A percentile compares a stretch with the other conserved stretches of the same genome.
These are phyloP conservation scores for Gloeostereum incarnatum DNA, from an alignment of 768 basidiomycete species.

Conservation along the genomic window DNA sequence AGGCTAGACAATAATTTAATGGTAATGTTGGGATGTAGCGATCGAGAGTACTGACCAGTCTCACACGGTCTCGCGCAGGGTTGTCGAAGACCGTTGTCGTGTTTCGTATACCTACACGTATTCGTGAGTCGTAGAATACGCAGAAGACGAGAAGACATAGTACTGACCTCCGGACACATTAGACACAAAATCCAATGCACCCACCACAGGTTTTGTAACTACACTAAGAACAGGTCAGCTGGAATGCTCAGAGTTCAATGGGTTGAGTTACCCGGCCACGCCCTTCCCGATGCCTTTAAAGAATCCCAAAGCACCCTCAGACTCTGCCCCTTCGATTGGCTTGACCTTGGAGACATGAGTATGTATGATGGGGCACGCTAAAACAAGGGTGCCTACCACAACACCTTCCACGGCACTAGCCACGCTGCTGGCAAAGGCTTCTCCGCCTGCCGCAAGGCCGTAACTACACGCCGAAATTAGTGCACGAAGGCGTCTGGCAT, in stretches of 20 bases:
- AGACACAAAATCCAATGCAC: slow-evolving; percentile 92
- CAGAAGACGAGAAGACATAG: no score
- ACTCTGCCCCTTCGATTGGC: slow-evolving; percentile 94
- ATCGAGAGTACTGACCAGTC: slow-evolving; percentile 43
- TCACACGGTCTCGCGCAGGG: slow-evolving; percentile 77
- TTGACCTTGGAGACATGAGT: slow-evolving; percentile 90
- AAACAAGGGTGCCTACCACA: slow-evolving; percentile 55
- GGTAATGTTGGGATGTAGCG: neutral
- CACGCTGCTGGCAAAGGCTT: slow-evolving; percentile 88
- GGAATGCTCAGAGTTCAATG: slow-evolving; percentile 3
- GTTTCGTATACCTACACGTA: slow-evolving; percentile 75
- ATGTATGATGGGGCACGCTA: neutral
- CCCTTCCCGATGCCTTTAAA: slow-evolving; percentile 98
- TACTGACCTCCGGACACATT: slow-evolving; percentile 81
- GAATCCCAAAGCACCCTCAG: slow-evolving; percentile 90
- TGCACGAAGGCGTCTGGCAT: neutral
- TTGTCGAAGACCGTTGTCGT: slow-evolving; percentile 98
- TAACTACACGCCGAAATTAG: slow-evolving; percentile 43
- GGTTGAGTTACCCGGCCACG: slow-evolving; percentile 66
- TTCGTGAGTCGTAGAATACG: no score
- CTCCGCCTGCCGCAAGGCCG: slow-evolving; percentile 92
- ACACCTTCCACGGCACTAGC: slow-evolving; percentile 96
- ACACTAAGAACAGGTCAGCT: slow-evolving; percentile 36
- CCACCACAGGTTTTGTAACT: slow-evolving; percentile 94
- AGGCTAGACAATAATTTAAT: slow-evolving; percentile 37